Base-by-base conservation (phyloP, 257 asterid species). In the Linderniella brevidens region DNA sequence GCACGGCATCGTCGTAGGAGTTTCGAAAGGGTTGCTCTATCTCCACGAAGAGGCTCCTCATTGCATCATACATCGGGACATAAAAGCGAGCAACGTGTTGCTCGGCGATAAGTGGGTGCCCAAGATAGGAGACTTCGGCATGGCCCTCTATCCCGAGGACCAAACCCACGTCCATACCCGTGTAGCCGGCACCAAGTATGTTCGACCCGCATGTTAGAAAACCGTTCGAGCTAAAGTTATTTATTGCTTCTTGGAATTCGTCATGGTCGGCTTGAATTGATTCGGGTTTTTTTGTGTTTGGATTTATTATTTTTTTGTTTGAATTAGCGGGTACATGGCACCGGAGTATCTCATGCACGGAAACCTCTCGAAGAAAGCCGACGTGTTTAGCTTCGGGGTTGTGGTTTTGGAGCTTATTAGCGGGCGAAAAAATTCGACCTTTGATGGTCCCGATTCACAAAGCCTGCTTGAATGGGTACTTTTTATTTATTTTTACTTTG, bases 321-420 rank as follows among this genome's bases (percentile, higher is more conserved):
- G 53, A 61, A 56, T 60, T 72, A 90, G 99, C 52, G 99, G 99
- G 54, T 85, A 90, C 69, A 78, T 85, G 99, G 99, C 99, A 17
- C 99, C 96, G 0, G 96, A 90, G 68, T 90, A 85, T 67, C 68
- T 82, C 67, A 58, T 79, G 92, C 69, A 69, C 20, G 99, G 96
- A 19, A 56, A 37, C 13, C 82, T 85, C 62, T 78, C 96, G 7
- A 71, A 67, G 43, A 90, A 70, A 62, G 94, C 80, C 9, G 99
- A 90, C 45, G 86, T 90, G 9, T 90, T 74, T 64, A 90, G 99
- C 65, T 90, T 74, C 14, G 99, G 99, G 19, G 99, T 90, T 41
- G 82, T 85, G 57, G 56, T 85, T 64, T 75, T 90, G 51, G 99
- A 90, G 93, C 74, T 90, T 50, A 66, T 90, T 41, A 81, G 94